Conservation (phyloP, 2,329 filamentous ascomycete species). For the Dothistroma septosporum region DNA sequence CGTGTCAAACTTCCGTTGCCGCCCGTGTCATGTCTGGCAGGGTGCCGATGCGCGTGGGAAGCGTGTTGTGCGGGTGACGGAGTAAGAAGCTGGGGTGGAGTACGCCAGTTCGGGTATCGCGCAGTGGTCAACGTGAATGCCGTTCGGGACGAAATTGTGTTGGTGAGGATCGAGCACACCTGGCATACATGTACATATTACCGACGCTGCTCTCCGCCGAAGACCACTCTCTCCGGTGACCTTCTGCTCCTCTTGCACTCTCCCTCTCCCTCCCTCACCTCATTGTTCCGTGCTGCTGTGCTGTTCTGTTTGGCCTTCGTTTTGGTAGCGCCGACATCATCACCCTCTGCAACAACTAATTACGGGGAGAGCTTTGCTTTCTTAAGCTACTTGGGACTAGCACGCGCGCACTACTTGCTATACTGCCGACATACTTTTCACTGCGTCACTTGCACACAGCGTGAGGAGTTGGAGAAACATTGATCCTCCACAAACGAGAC, state of each 20-base stretch:
- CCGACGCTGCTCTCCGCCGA: background rate
- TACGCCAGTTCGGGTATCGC: slow-evolving; percentile 14
- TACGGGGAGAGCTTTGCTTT: background rate
- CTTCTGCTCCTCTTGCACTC: background rate
- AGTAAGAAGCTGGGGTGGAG: slow-evolving; percentile 11
- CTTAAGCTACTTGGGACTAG: background rate
- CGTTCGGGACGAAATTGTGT: slow-evolving; percentile 18
- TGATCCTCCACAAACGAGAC: background rate
- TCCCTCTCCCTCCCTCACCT: background rate
- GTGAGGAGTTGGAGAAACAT: background rate
- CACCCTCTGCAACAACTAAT: background rate
- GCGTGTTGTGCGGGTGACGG: slow-evolving; percentile 8
- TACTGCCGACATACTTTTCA: background rate
- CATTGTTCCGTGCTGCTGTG: background rate
- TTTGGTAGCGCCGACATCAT: background rate
- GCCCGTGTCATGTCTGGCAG: slow-evolving; percentile 6
- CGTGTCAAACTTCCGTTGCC: slow-evolving; percentile 3
- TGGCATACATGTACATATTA: slow-evolving; percentile 9
- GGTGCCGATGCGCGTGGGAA: background rate
- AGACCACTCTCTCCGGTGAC: background rate
- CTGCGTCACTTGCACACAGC: background rate
- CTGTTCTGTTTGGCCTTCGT: background rate
- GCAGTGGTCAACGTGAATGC: slow-evolving; percentile 19
- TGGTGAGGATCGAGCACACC: slow-evolving; percentile 8
- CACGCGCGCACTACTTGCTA: background rate